phyloP scores from a whole-genome alignment of 1,284 basidiomycete genomes.

The Lignosus rhinocerotis region DNA sequence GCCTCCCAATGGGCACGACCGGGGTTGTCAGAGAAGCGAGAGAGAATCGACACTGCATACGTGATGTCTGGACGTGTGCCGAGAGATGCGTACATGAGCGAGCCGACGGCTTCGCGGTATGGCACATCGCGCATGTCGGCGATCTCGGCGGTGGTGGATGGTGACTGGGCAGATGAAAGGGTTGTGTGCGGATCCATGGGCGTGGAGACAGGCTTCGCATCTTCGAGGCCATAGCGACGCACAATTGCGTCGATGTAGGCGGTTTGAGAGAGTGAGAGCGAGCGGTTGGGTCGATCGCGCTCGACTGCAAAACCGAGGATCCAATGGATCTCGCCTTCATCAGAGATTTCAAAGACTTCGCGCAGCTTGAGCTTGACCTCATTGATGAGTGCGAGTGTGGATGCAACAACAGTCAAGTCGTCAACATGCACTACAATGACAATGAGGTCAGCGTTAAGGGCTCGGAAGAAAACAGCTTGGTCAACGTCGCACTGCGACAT shows the following conservation, averaged over 20 bases:
- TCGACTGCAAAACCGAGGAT: constrained; percentile 28
- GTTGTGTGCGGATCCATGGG: constrained; percentile 21
- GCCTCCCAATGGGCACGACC: constrained; percentile 23
- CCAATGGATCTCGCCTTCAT: constrained; percentile 26
- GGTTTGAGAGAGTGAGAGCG: constrained; percentile 37
- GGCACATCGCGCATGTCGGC: constrained; percentile 10
- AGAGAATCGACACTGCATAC: constrained; percentile 7
- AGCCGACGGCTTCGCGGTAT: constrained; percentile 13
- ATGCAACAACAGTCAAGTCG: constrained; percentile 31
- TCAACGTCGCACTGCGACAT: constrained; percentile 19
- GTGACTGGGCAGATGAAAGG: constrained; percentile 19
- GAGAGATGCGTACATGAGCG: constrained; percentile 14
- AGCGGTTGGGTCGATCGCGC: constrained; percentile 25
- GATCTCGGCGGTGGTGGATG: not conserved
- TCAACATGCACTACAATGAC: constrained; percentile 26
- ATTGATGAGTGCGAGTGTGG: not conserved
- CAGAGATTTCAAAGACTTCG: constrained; percentile 16
- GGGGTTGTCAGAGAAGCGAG: constrained; percentile 15
- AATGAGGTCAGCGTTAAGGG: not conserved
- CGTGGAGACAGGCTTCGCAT: constrained; percentile 20
- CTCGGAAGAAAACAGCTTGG: constrained; percentile 23
- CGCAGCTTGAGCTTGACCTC: constrained; percentile 5
- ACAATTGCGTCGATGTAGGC: constrained; percentile 39
- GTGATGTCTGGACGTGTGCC: constrained; percentile 18
- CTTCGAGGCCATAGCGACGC: constrained; percentile 28